Evolutionary conservation across 1,284 basidiomycete species (phyloP).

Genomic region (Kalmanozyma brasiliensis): DNA sequence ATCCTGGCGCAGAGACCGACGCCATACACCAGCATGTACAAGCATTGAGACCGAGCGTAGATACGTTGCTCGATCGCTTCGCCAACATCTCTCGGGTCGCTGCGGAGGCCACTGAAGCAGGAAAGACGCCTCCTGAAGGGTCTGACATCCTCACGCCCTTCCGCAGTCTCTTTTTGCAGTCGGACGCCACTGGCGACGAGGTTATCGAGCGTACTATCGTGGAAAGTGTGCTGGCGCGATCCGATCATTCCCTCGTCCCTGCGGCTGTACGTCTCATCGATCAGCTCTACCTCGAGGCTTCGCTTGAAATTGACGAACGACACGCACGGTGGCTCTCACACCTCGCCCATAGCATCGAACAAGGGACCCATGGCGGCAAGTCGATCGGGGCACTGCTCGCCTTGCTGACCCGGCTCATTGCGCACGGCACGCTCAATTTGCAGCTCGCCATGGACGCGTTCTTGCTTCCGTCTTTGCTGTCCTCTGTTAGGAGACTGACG

Average conservation of each 20-base stretch:
- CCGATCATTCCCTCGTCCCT: conserved; percentile 9
- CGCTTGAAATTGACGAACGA: conserved; percentile 48
- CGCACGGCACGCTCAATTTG: conserved; percentile 44
- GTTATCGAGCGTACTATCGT: conserved; percentile 42
- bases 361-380: conserved; percentile 3
- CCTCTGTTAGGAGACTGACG: conserved; percentile 22
- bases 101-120: neutral
- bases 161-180: conserved; percentile 33
- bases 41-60: conserved; percentile 26
- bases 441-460: conserved; percentile 36
- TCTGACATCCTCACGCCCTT: conserved; percentile 32
- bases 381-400: conserved; percentile 22
- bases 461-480: conserved; percentile 27
- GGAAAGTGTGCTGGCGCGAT: conserved; percentile 24
- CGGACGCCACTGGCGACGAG: conserved; percentile 42
- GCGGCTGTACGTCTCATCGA: conserved; percentile 38
- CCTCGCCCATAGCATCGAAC: conserved; percentile 26
- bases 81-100: conserved; percentile 7
- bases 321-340: conserved; percentile 43
- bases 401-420: conserved; percentile 22
- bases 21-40: conserved; percentile 31
- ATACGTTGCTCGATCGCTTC: conserved; percentile 25
- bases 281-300: conserved; percentile 49
- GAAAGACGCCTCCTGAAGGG: conserved; percentile 11
- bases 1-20: conserved; percentile 11